Evolutionary conservation across 2,329 filamentous ascomycete genomes (phyloP), one percentile per base, ranked within the genome.

Genomic region (Coniochaeta hoffmannii): DNA sequence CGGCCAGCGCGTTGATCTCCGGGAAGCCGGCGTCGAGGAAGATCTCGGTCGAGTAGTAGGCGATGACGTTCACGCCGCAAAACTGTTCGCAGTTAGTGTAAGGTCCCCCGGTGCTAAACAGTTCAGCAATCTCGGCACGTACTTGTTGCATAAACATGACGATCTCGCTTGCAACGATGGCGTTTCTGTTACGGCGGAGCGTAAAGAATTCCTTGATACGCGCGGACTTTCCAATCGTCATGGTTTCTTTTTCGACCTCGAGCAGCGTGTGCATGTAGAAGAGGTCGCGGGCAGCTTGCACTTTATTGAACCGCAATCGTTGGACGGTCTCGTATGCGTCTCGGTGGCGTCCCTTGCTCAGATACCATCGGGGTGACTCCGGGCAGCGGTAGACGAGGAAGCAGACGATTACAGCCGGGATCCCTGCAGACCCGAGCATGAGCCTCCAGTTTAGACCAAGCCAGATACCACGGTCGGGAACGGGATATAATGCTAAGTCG

Each of bases 111-210:
- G n/a, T n/a, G n/a, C n/a, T n/a, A n/a, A n/a, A n/a, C n/a, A n/a
- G n/a, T n/a, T n/a, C n/a, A n/a, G n/a, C n/a, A n/a, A n/a, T n/a
- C n/a, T n/a, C n/a, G n/a, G n/a, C n/a, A n/a, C 86, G 83, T 62
- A n/a, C n/a, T n/a, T n/a, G n/a, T n/a, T 87, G 83, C 77, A 85
- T 79, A 59, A 85, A 86, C 83, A 87, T 87, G 57, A 85, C 81
- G 41, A 85, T 77, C 62, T 83, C 74, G 1, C 79, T 82, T 1
- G 81, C 83, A 15, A 83, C 61, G 69, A 82, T 75, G 2, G 81
- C 83, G 54, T 83, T 79, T 17, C 83, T 77, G 64, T 86, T 86
- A 50, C 84, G 78, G 14, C 81, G 80, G 19, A 87, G 73, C 0
- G 76, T 81, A 52, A 86, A 73, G 26, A 87, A 66, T 62, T 87